phyloP scores from a whole-genome alignment of 208 protist species.

The Endotrypanum monterogeii region DNA sequence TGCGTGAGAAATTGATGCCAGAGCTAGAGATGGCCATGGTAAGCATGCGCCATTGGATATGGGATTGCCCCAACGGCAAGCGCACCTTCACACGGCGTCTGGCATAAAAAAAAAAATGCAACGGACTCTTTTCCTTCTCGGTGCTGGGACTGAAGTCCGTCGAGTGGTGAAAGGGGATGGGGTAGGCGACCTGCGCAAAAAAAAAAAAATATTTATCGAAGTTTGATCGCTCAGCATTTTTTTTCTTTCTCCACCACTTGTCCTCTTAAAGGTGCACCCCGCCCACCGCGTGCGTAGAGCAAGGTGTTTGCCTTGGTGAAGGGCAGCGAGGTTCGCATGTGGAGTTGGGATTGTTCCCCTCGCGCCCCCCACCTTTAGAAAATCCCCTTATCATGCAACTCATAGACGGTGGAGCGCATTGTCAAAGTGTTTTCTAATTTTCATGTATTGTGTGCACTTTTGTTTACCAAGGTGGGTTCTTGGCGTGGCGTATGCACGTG shows the following conservation, averaged over 20 bases:
- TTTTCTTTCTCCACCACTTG: not conserved
- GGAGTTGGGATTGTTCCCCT: too few species aligned
- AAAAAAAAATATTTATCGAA: too few species aligned
- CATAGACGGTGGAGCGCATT: too few species aligned
- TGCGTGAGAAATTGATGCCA: constrained; percentile 73
- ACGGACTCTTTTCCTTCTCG: not conserved
- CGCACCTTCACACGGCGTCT: constrained; percentile 73
- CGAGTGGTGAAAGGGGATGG: too few species aligned
- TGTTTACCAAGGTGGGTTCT: not conserved
- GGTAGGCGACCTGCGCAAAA: too few species aligned
- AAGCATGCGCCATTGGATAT: constrained; percentile 90
- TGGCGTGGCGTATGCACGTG: not conserved
- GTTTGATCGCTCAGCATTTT: not conserved
- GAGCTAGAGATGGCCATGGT: constrained; percentile 81
- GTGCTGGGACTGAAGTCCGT: not conserved
- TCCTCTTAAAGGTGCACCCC: too few species aligned
- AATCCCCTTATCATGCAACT: too few species aligned
- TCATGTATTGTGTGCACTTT: not conserved
- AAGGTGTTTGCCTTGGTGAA: too few species aligned
- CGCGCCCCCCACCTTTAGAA: too few species aligned
- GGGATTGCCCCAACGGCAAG: constrained; percentile 91
- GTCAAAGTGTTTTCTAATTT: constrained; percentile 21
- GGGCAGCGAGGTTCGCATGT: too few species aligned
- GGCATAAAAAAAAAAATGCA: constrained; percentile 27
- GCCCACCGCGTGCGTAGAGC: too few species aligned